phyloP scores from a whole-genome alignment of 2,329 filamentous ascomycete species.

The Trichophyton simii region DNA sequence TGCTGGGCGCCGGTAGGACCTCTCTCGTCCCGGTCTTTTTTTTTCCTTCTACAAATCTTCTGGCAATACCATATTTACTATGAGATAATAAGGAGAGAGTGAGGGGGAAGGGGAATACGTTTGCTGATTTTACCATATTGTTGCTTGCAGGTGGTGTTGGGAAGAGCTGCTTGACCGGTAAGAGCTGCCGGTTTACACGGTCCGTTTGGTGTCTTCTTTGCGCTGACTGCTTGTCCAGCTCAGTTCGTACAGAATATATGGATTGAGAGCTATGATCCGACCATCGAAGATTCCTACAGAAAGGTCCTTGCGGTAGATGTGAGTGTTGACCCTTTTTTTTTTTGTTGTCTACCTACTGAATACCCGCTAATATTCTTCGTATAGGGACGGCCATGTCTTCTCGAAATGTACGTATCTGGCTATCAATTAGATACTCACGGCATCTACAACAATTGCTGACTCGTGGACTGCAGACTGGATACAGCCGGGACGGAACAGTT shows the following conservation, averaged over 20 bases:
- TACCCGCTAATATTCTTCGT: slow-evolving; percentile 19
- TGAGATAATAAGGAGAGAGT: too few relatives aligned
- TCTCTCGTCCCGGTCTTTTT: background rate
- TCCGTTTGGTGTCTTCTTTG: background rate
- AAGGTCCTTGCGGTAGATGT: slow-evolving; percentile 87
- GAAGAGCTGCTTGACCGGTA: slow-evolving; percentile 36
- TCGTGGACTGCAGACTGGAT: slow-evolving; percentile 49
- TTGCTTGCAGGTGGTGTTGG: slow-evolving; percentile 63
- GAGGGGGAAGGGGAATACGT: background rate
- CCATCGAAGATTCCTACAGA: slow-evolving; percentile 77
- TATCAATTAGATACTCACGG: background rate
- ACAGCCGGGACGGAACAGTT: slow-evolving; percentile 89
- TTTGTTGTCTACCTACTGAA: background rate
- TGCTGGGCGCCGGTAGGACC: slow-evolving; percentile 59
- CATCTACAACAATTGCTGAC: slow-evolving; percentile 5
- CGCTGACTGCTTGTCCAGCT: slow-evolving; percentile 38
- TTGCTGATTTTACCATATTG: background rate
- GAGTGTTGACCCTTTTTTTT: slow-evolving; percentile 31
- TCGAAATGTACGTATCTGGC: slow-evolving; percentile 60
- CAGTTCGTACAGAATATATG: slow-evolving; percentile 91
- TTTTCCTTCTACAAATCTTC: background rate
- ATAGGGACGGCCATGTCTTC: slow-evolving; percentile 72
- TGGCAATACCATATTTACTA: background rate
- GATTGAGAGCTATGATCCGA: slow-evolving; percentile 84
- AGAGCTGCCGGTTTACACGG: too few relatives aligned